Conservation (phyloP, 2,329 filamentous ascomycete species). For the Periconia macrospinosa region DNA sequence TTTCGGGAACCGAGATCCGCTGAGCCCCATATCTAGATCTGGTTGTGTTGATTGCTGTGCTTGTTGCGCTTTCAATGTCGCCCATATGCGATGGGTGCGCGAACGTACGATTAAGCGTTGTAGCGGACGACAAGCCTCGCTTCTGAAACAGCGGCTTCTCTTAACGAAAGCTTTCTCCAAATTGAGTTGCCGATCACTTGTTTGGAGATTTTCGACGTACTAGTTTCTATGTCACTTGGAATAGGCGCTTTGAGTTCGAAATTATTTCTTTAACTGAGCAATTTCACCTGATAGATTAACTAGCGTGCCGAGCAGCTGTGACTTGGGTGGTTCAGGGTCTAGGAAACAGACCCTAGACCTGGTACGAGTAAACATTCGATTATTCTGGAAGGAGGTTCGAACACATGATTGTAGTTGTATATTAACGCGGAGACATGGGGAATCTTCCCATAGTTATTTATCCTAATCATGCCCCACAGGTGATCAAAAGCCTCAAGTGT, state of each 20-base stretch:
- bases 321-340: not conserved
- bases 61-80: not conserved
- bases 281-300: constrained; percentile 15
- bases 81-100: not conserved
- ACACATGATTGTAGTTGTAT: constrained; percentile 9
- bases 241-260: not conserved
- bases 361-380: not conserved
- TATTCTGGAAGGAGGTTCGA: not conserved
- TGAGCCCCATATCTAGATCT: not conserved
- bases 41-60: not conserved
- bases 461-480: constrained; percentile 19
- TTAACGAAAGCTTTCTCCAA: not conserved
- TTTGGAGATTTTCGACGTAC: not conserved
- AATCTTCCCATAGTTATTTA: constrained; percentile 25
- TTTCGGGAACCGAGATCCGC: not conserved
- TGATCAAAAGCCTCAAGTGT: constrained; percentile 8
- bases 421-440: constrained; percentile 27
- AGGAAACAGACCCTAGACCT: not conserved
- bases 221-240: not conserved
- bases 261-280: not conserved
- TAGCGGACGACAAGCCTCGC: not conserved
- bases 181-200: not conserved
- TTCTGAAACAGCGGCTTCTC: not conserved
- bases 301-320: not conserved
- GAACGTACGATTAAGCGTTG: not conserved